Percentiles rank a stretch among this genome's conserved stretches.
These are phyloP conservation scores for Globisporangium canariense DNA, from an alignment of 352 stramenopile genomes.

Conservation along the genomic window DNA sequence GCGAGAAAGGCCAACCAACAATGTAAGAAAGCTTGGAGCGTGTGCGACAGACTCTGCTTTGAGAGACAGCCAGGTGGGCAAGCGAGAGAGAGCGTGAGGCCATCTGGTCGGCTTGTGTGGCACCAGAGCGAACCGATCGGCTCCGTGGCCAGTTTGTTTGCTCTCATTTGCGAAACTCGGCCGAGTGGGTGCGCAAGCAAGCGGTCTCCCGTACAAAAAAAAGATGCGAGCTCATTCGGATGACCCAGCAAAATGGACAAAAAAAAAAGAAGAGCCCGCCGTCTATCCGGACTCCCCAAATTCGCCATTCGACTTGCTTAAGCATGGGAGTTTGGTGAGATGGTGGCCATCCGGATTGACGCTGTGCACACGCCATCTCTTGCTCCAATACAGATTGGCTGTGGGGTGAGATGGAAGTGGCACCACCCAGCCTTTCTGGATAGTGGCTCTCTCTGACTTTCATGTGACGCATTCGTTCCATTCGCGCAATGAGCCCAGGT, in stretches of 20 bases:
- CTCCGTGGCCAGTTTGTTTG: neutral
- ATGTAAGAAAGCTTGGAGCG: neutral
- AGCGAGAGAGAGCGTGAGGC: neutral
- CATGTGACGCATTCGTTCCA: neutral
- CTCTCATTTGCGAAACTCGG: neutral
- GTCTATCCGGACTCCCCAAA: neutral
- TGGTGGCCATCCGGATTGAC: too few relatives aligned
- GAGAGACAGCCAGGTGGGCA: conserved; percentile 5
- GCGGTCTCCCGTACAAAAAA: neutral
- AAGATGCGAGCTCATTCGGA: neutral
- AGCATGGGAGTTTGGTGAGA: neutral
- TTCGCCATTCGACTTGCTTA: too few relatives aligned
- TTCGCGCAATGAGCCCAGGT: neutral
- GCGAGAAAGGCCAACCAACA: neutral
- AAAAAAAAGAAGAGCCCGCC: neutral
- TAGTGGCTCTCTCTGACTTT: too few relatives aligned
- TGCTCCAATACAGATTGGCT: too few relatives aligned
- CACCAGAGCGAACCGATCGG: conserved; percentile 1
- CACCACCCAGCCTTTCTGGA: too few relatives aligned
- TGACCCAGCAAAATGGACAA: neutral
- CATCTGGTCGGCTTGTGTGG: neutral
- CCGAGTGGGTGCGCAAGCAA: neutral
- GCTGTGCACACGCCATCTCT: too few relatives aligned
- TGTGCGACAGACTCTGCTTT: conserved; percentile 3
- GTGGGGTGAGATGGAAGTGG: too few relatives aligned